Conservation (phyloP, 768 basidiomycete genomes). For the Cystofilobasidium macerans region DNA sequence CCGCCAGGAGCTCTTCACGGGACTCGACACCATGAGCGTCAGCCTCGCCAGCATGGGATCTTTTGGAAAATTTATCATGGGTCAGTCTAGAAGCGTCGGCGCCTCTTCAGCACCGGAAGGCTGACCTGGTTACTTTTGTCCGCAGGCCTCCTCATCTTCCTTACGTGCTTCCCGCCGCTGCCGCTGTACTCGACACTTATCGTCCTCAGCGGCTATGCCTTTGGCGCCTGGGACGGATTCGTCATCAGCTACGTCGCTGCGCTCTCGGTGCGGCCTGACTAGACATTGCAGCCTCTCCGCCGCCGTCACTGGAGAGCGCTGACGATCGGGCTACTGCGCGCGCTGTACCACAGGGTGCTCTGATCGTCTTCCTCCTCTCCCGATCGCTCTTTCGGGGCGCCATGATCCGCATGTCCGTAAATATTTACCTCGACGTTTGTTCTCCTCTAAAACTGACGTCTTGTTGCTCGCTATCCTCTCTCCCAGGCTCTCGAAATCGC, state of each 20-base stretch:
- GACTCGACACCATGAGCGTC: slow-evolving; percentile 66
- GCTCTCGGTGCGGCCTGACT: slow-evolving; percentile 46
- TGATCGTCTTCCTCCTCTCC: slow-evolving; percentile 70
- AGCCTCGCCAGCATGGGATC: slow-evolving; percentile 63
- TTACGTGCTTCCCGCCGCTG: slow-evolving; percentile 47
- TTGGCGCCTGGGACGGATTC: slow-evolving; percentile 69
- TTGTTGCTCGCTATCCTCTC: slow-evolving; percentile 41
- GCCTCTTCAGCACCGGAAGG: no score
- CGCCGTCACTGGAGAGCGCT: not conserved
- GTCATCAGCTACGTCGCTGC: slow-evolving; percentile 78
- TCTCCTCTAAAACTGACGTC: not conserved
- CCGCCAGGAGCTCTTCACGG: slow-evolving; percentile 66
- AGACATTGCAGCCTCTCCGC: no score
- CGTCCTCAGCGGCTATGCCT: slow-evolving; percentile 81
- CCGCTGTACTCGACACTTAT: slow-evolving; percentile 90
- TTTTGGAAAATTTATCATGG: slow-evolving; percentile 67
- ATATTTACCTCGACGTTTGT: no score
- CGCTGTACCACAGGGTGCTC: slow-evolving; percentile 47
- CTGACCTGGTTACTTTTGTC: no score
- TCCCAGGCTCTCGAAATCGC: slow-evolving; percentile 49
- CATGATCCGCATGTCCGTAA: slow-evolving; percentile 46
- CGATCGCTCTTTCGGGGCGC: slow-evolving; percentile 53
- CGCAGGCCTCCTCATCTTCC: slow-evolving; percentile 40
- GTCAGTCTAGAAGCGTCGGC: slow-evolving; percentile 34
- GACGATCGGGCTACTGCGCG: not conserved